Percentiles rank a stretch among this genome's conserved stretches.
Evolutionary conservation across 805 yeast genomes (phyloP).

Genomic region (Pichia nakasei): DNA sequence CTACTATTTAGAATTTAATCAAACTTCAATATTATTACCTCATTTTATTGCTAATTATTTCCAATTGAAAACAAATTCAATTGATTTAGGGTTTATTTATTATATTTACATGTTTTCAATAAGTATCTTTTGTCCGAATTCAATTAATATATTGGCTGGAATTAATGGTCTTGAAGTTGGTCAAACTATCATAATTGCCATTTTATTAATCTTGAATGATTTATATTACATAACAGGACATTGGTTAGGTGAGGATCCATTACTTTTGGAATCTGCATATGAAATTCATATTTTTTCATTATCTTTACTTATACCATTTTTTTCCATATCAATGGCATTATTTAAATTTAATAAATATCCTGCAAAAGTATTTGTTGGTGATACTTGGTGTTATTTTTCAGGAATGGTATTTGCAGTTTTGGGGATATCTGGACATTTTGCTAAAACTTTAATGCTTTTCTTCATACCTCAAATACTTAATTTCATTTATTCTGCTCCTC

Average conservation of each 20-base stretch:
- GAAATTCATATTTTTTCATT: constrained; percentile 80
- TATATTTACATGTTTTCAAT: constrained; percentile 86
- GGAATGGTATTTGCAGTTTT: constrained; percentile 99
- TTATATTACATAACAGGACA: constrained; percentile 53
- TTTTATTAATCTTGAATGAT: constrained; percentile 70
- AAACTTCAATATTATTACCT: constrained; percentile 81
- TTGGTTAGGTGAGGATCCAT: constrained; percentile 24
- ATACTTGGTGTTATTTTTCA: constrained; percentile 93
- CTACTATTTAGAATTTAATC: constrained; percentile 89
- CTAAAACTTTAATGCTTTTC: constrained; percentile 80
- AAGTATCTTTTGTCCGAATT: constrained; percentile 90
- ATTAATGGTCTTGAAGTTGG: constrained; percentile 96
- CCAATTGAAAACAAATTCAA: constrained; percentile 30
- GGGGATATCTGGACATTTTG: constrained; percentile 92
- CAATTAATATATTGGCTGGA: constrained; percentile 93
- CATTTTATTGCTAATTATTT: constrained; percentile 42
- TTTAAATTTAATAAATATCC: constrained; percentile 84
- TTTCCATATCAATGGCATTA: constrained; percentile 75
- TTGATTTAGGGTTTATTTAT: constrained; percentile 75
- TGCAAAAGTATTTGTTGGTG: constrained; percentile 91
- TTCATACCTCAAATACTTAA: constrained; percentile 88
- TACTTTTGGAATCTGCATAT: constrained; percentile 44
- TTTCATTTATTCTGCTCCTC: constrained; percentile 88
- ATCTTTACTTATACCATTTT: constrained; percentile 71
- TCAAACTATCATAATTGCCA: constrained; percentile 72